Evolutionary conservation across 192 early-diverging fungal species (phyloP).

Genomic region (Coemansia sp.): DNA sequence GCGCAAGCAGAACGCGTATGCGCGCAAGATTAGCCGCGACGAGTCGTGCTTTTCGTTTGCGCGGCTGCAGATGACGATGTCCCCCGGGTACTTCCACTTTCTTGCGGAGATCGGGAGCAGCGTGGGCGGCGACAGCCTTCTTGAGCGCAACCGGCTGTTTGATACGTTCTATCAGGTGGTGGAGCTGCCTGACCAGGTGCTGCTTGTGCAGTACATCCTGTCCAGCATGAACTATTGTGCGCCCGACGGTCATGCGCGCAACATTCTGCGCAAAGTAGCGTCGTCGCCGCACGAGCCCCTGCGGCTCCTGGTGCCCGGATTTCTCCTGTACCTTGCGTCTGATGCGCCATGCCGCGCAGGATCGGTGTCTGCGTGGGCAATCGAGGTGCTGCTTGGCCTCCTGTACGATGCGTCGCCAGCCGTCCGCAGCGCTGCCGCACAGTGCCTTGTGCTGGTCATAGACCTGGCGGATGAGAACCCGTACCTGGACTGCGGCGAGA

Average conservation of each 20-base stretch:
- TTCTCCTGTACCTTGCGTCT: conserved; percentile 40
- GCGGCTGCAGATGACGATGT: conserved; percentile 55
- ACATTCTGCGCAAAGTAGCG: conserved; percentile 48
- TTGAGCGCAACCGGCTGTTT: conserved; percentile 48
- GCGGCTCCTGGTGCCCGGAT: conserved; percentile 43
- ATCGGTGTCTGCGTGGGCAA: conserved; percentile 49
- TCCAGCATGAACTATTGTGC: conserved; percentile 46
- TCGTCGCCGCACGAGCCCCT: conserved; percentile 47
- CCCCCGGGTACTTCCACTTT: conserved; percentile 55
- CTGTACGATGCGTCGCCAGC: conserved; percentile 39
- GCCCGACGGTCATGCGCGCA: conserved; percentile 41
- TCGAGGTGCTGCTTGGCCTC: conserved; percentile 37
- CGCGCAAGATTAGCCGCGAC: conserved; percentile 33
- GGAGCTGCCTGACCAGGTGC: conserved; percentile 50
- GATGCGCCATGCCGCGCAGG: conserved; percentile 37
- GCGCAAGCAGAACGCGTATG: conserved; percentile 38
- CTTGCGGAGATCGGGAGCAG: conserved; percentile 43
- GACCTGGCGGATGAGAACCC: conserved; percentile 50
- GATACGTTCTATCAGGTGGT: conserved; percentile 54
- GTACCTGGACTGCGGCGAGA: conserved; percentile 23
- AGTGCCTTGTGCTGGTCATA: conserved; percentile 42
- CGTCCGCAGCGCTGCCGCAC: conserved; percentile 44
- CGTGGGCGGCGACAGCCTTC: conserved; percentile 40
- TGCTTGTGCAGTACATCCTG: conserved; percentile 52
- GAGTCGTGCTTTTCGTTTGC: conserved; percentile 56